Evolutionary conservation across 140 eudicot species (phyloP).

Genomic region (Oenanthe javanica): DNA sequence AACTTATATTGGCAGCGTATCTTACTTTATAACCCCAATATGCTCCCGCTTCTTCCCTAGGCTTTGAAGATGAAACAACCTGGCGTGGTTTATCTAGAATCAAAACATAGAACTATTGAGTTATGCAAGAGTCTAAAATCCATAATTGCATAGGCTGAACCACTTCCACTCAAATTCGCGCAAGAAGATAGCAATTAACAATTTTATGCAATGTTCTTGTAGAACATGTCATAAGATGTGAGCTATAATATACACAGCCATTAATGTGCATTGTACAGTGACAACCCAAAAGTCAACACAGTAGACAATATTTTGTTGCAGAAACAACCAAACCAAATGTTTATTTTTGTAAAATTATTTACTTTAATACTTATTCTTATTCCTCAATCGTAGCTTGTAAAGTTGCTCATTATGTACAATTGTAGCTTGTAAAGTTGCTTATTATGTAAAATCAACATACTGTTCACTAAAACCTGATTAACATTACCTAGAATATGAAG

Average conservation of each 20-base stretch:
- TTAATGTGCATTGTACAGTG: not conserved
- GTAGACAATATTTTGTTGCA: not conserved
- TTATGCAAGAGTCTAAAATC: not conserved
- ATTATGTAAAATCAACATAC: not conserved
- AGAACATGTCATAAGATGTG: not conserved
- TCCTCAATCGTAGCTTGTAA: not conserved
- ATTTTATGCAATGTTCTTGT: not conserved
- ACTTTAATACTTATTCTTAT: not conserved
- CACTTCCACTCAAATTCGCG: not conserved
- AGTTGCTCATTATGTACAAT: not conserved
- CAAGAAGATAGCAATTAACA: not conserved
- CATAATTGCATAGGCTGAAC: not conserved
- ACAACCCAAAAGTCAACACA: not conserved
- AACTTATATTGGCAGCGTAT: slow-evolving; percentile 77
- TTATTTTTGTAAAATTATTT: not conserved
- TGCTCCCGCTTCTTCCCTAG: slow-evolving; percentile 67
- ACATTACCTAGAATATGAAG: not conserved
- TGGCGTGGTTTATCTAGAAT: slow-evolving; percentile 46
- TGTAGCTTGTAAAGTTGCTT: not conserved
- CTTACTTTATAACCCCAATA: slow-evolving; percentile 97
- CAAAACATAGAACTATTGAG: slow-evolving; percentile 9
- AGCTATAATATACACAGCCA: not conserved
- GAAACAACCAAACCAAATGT: not conserved
- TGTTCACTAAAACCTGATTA: not conserved
- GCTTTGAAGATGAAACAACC: slow-evolving; percentile 67